Base-by-base conservation (phyloP, 140 eudicot genomes). In the Stevia rebaudiana region DNA sequence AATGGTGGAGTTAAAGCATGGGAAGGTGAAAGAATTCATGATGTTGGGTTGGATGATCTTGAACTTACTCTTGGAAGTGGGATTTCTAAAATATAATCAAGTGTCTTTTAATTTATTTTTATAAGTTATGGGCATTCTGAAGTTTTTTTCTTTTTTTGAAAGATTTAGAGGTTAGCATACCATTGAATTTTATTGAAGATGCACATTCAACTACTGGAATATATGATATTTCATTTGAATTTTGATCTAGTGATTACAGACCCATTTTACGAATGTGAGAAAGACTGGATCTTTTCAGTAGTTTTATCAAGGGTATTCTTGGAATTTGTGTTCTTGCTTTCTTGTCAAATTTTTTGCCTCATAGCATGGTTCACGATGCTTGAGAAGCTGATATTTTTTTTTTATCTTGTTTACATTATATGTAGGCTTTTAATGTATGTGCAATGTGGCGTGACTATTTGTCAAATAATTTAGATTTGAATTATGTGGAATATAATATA, bases 21-120 rank as follows among this genome's bases (percentile, higher is more conserved):
- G 97, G 96, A 88, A 78, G 96, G 97, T 33, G 97, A 92, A 76
- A 83, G 88, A 80, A 88, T 88, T 82, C 97, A 88, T 65, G 99
- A 94, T 49, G 98, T 84, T 55, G 98, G 89, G 35, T 69, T 87
- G 80, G 98, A 91, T 67, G 99, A 92, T 74, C 82, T 92, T 61
- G 99, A 92, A 80, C 99, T 92, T 61, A 92, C 99, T 10, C 85
- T 94, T 67, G 97, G 96, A 67, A 78, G 86, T 69, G 95, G 92
- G 23, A 71, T 11, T 51, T 25, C 67, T 15, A 67, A 73, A 58
- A 56, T 36, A 21, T 77, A 60, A 75, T 60, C n/a, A n/a, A n/a
- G 62, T 73, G 61, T 73, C 67, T 36, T 37, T 73, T 25, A 5
- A 3, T 23, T 11, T 46, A 3, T 23, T 11, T 46, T 49, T 52